Conservation (phyloP, 768 basidiomycete genomes). For the Leccinum longicurvipes region DNA sequence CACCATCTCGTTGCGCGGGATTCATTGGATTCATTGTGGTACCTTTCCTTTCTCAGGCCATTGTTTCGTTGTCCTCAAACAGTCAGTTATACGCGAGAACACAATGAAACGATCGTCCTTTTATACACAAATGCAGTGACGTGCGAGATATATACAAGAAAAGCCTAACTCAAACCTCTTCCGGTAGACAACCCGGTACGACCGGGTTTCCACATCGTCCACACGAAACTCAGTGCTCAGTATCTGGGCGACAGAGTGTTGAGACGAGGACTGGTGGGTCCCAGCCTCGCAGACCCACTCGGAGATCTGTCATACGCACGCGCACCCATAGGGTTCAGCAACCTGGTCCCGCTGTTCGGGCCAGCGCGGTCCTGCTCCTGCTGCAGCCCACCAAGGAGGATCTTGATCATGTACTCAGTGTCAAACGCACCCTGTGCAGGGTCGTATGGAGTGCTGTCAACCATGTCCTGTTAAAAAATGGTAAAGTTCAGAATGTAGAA, state of each 20-base stretch:
- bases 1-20: no score
- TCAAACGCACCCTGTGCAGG: constrained; percentile 29
- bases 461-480: constrained; percentile 36
- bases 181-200: neutral
- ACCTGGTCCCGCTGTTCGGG: neutral
- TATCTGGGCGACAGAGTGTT: constrained; percentile 3
- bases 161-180: neutral
- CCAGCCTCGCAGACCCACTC: constrained; percentile 5
- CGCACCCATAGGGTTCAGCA: constrained; percentile 8
- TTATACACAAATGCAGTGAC: neutral
- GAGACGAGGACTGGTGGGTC: constrained; percentile 13
- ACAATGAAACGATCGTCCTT: neutral
- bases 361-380: constrained; percentile 16
- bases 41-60: no score
- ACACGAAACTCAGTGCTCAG: constrained; percentile 11
- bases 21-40: no score
- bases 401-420: constrained; percentile 36
- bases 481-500: neutral
- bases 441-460: constrained; percentile 43
- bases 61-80: no score
- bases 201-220: neutral
- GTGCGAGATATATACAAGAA: neutral
- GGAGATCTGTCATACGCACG: neutral
- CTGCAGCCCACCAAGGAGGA: constrained; percentile 28
- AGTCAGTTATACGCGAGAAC: neutral